A percentile compares a stretch with the other conserved stretches of the same genome.
Evolutionary conservation across 2,329 filamentous ascomycete species (phyloP).

Genomic region (Cercospora sp.): DNA sequence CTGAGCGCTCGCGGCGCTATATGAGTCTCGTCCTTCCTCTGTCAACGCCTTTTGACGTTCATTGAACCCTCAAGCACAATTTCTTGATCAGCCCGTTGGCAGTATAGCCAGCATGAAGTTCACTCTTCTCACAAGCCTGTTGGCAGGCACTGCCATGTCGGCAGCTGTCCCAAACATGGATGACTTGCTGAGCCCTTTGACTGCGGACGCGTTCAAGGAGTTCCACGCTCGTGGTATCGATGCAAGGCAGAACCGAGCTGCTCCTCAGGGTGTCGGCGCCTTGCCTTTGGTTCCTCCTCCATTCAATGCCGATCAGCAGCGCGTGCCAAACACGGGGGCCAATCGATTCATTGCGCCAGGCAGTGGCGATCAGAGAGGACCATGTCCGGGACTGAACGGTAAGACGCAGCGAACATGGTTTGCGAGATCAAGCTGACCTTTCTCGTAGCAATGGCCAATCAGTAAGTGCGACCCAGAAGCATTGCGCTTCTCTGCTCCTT

Average conservation of each 20-base stretch:
- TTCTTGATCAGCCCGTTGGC: too few species aligned
- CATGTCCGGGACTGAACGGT: conserved; percentile 36
- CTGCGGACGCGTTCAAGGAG: conserved; percentile 1
- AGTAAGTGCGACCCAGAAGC: neutral
- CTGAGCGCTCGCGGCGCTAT: neutral
- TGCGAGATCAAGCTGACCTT: conserved; percentile 14
- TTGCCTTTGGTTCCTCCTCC: conserved; percentile 32
- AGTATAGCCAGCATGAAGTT: neutral
- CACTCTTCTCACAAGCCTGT: neutral
- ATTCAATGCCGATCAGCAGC: conserved; percentile 38
- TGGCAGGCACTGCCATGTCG: conserved; percentile 8
- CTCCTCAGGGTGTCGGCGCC: conserved; percentile 32
- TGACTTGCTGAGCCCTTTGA: neutral
- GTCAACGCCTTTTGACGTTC: neutral
- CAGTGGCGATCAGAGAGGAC: conserved; percentile 32
- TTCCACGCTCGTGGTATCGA: neutral
- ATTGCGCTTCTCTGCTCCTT: neutral
- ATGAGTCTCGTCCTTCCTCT: neutral
- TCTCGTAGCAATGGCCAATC: conserved; percentile 15
- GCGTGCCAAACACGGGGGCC: conserved; percentile 32
- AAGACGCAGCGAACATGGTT: conserved; percentile 12
- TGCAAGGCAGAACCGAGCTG: conserved; percentile 3
- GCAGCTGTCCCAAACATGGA: conserved; percentile 8
- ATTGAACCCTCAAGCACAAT: neutral
- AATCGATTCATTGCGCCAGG: conserved; percentile 35